phyloP scores from a whole-genome alignment of 2,329 filamentous ascomycete species.

The Bimuria novae-zelandiae region DNA sequence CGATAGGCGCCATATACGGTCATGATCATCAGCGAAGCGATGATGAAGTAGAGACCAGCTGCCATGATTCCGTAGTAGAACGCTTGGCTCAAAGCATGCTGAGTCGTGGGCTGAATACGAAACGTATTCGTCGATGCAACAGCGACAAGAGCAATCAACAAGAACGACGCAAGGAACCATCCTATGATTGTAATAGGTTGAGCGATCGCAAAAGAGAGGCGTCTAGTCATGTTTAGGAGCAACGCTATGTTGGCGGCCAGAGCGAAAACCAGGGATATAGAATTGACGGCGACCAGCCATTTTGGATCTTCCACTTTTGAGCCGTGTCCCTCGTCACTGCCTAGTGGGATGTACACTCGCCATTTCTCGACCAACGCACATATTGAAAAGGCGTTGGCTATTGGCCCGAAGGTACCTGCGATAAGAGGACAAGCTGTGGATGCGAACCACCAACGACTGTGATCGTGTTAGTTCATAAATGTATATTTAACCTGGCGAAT shows the following conservation, averaged over 20 bases:
- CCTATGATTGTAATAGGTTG: conserved; percentile 65
- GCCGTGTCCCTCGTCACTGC: conserved; percentile 51
- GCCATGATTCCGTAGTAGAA: conserved; percentile 66
- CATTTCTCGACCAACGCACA: conserved; percentile 62
- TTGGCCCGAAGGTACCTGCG: conserved; percentile 60
- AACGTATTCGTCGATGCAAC: conserved; percentile 53
- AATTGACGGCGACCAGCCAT: conserved; percentile 62
- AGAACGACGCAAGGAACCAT: conserved; percentile 59
- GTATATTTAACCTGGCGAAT: not conserved
- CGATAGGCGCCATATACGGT: conserved; percentile 61
- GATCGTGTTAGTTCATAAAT: conserved; percentile 10
- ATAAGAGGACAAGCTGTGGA: conserved; percentile 63
- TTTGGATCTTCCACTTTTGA: conserved; percentile 56
- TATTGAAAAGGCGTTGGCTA: conserved; percentile 59
- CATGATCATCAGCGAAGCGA: conserved; percentile 58
- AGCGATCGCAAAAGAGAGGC: conserved; percentile 59
- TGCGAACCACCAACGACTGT: conserved; percentile 64
- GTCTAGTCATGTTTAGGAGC: conserved; percentile 63
- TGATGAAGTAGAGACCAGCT: conserved; percentile 60
- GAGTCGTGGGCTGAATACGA: conserved; percentile 46
- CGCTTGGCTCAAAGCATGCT: conserved; percentile 58
- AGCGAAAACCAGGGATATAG: conserved; percentile 59
- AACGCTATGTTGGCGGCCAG: conserved; percentile 60
- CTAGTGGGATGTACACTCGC: conserved; percentile 57
- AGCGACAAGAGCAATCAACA: conserved; percentile 59